Conservation (phyloP, 1,139 yeast species). For the Debaryomyces udenii region DNA sequence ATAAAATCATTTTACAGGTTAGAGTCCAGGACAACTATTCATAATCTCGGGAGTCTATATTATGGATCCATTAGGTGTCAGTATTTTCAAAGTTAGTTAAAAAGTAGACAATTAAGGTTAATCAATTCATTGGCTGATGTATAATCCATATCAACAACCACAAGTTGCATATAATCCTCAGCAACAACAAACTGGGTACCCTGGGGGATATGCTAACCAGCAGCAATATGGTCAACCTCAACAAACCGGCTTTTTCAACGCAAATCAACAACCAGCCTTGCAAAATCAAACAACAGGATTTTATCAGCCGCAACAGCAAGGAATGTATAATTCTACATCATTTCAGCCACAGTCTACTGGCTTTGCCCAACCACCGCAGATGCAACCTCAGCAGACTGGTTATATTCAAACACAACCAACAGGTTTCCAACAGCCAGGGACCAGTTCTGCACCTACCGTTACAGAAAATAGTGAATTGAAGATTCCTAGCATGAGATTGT, state of each 20-base stretch:
- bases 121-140: conserved; percentile 29
- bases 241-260: conserved; percentile 12
- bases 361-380: conserved; percentile 15
- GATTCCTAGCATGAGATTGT: conserved; percentile 70
- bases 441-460: conserved; percentile 28
- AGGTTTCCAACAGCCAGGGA: conserved; percentile 30
- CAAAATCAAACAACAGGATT: conserved; percentile 24
- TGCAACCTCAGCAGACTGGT: conserved; percentile 36
- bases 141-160: conserved; percentile 48
- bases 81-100: conserved; percentile 1
- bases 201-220: conserved; percentile 25
- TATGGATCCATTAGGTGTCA: neutral
- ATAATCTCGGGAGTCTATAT: conserved; percentile 7
- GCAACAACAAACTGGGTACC: conserved; percentile 31
- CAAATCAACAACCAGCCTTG: conserved; percentile 14
- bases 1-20: conserved; percentile 6
- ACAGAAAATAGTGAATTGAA: conserved; percentile 45
- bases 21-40: conserved; percentile 1
- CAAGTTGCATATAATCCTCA: conserved; percentile 36
- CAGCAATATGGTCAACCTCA: conserved; percentile 22
- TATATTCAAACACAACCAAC: conserved; percentile 43
- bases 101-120: conserved; percentile 3
- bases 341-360: conserved; percentile 23
- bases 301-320: conserved; percentile 23
- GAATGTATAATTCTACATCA: conserved; percentile 17